These are phyloP conservation scores for Rhododendron molle DNA, from an alignment of 148 eudicot genomes.

Conservation along the genomic window DNA sequence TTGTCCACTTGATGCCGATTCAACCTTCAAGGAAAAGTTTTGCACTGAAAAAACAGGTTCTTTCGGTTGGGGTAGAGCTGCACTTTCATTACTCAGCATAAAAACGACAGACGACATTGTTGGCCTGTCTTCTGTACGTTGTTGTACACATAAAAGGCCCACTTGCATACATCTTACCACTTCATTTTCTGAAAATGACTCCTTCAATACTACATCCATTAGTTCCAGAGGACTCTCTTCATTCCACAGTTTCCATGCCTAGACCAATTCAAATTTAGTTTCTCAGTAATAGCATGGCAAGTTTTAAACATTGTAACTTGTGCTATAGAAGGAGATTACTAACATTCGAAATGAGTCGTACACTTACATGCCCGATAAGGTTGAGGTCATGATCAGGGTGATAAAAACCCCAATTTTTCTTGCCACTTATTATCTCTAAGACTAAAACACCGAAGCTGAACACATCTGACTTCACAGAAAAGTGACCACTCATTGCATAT, in stretches of 20 bases:
- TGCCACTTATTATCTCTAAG: conserved; percentile 30
- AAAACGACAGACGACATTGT: conserved; percentile 19
- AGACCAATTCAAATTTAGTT: neutral
- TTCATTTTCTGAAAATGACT: conserved; percentile 10
- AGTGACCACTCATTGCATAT: conserved; percentile 31
- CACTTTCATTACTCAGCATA: conserved; percentile 19
- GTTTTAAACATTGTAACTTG: neutral
- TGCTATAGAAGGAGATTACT: neutral
- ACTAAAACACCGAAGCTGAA: conserved; percentile 37
- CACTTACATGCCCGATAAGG: conserved; percentile 32
- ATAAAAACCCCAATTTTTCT: conserved; percentile 27
- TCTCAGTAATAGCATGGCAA: neutral
- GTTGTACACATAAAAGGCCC: conserved; percentile 25
- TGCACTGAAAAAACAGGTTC: conserved; percentile 19
- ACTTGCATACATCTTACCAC: conserved; percentile 22
- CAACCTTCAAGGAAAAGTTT: conserved; percentile 9
- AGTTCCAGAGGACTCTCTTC: conserved; percentile 15
- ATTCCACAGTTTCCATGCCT: conserved; percentile 36
- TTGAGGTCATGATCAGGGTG: conserved; percentile 28
- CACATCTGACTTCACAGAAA: conserved; percentile 33
- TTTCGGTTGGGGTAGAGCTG: conserved; percentile 6
- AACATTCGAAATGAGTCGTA: neutral
- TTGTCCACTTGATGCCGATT: conserved; percentile 13
- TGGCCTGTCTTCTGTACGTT: conserved; percentile 16
- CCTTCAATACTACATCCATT: conserved; percentile 1